Evolutionary conservation across 129 eudicot genomes (phyloP).

Genomic region (Escallonia rubra): DNA sequence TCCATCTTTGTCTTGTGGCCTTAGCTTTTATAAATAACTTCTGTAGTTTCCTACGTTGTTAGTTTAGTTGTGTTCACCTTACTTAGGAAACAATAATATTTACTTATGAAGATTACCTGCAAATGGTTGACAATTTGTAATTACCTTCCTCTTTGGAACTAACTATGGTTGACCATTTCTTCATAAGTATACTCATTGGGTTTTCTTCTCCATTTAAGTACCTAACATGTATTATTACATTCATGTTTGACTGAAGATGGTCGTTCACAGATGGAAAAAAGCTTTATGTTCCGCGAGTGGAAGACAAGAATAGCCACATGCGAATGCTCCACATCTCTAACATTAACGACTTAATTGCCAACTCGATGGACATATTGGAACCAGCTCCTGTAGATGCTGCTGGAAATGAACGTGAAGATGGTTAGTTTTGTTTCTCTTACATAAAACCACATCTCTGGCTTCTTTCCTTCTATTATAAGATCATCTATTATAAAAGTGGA

Average conservation of each 20-base stretch:
- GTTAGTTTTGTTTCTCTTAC: conserved; percentile 29
- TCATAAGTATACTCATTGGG: no score
- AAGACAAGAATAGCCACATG: conserved; percentile 91
- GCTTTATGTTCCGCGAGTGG: conserved; percentile 97
- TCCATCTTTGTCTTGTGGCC: no score
- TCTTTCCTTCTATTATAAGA: no score
- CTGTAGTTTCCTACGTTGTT: no score
- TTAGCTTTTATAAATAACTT: no score
- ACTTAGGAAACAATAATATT: no score
- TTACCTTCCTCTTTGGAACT: no score
- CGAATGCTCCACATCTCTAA: conserved; percentile 76
- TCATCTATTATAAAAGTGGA: no score
- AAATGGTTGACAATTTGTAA: no score
- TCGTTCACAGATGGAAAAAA: conserved; percentile 40
- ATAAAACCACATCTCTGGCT: not conserved
- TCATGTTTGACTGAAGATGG: conserved; percentile 44
- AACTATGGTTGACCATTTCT: no score
- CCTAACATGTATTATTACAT: conserved; percentile 1
- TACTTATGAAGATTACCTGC: no score
- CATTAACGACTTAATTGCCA: conserved; percentile 79
- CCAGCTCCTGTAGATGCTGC: conserved; percentile 77
- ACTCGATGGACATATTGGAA: conserved; percentile 92
- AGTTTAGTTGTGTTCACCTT: no score
- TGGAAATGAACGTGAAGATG: conserved; percentile 92
- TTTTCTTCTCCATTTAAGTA: not conserved